phyloP scores from a whole-genome alignment of 1,139 yeast species.

The Candida mesenterica region DNA sequence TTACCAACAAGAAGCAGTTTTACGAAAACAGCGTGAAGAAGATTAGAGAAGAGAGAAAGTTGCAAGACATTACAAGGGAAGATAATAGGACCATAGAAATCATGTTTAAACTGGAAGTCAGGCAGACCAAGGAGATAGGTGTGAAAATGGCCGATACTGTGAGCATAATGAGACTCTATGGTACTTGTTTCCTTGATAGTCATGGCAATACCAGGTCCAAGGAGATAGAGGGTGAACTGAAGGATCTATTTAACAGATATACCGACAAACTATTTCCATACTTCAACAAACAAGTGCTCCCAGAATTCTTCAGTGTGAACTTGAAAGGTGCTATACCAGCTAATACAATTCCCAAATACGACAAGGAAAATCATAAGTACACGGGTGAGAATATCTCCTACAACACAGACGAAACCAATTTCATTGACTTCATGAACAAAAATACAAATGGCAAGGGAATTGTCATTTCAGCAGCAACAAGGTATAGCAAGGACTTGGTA shows the following conservation, averaged over 20 bases:
- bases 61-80: constrained; percentile 13
- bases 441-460: constrained; percentile 38
- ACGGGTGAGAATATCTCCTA: constrained; percentile 8
- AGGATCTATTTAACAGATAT: constrained; percentile 16
- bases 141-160: constrained; percentile 39
- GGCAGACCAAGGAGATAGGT: constrained; percentile 19
- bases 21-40: constrained; percentile 13
- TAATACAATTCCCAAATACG: constrained; percentile 11
- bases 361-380: constrained; percentile 10
- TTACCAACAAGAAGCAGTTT: constrained; percentile 22
- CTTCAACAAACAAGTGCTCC: constrained; percentile 21
- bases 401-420: constrained; percentile 14
- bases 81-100: constrained; percentile 22
- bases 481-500: constrained; percentile 33
- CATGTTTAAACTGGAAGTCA: constrained; percentile 17
- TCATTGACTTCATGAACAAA: constrained; percentile 22
- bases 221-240: constrained; percentile 2
- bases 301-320: constrained; percentile 20
- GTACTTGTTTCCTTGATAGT: constrained; percentile 31
- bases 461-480: constrained; percentile 36
- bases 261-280: constrained; percentile 32
- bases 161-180: constrained; percentile 33
- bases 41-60: constrained; percentile 11
- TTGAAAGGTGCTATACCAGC: constrained; percentile 12
- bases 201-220: constrained; percentile 6